Percentiles rank a stretch among this genome's conserved stretches.
phyloP scores from a whole-genome alignment of 139 green algal species.

The Pleodorina starrii region DNA sequence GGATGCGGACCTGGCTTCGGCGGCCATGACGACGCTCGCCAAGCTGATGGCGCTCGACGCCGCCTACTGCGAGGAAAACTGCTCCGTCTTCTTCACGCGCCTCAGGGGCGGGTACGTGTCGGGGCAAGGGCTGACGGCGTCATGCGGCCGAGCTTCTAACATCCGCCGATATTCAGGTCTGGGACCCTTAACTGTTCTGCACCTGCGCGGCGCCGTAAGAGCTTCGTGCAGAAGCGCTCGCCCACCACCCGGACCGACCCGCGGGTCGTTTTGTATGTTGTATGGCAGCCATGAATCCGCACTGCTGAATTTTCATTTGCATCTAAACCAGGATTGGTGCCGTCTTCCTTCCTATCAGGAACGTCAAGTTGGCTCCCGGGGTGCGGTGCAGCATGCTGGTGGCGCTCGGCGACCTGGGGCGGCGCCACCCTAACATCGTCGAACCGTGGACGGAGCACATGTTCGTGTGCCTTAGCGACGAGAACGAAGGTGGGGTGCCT shows the following conservation, averaged over 20 bases:
- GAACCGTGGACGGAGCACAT: slow-evolving; percentile 94
- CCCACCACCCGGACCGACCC: too few species aligned
- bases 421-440: slow-evolving; percentile 93
- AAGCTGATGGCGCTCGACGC: slow-evolving; percentile 94
- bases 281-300: too few species aligned
- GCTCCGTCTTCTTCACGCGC: slow-evolving; percentile 83
- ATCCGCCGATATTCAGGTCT: too few species aligned
- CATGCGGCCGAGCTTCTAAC: too few species aligned
- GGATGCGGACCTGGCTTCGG: slow-evolving; percentile 63
- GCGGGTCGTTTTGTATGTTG: too few species aligned
- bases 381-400: slow-evolving; percentile 87
- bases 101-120: slow-evolving; percentile 51
- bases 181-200: too few species aligned
- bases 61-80: slow-evolving; percentile 85
- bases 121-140: too few species aligned
- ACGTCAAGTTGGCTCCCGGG: slow-evolving; percentile 7
- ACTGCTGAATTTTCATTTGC: too few species aligned
- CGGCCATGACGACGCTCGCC: slow-evolving; percentile 87
- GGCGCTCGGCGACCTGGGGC: slow-evolving; percentile 90
- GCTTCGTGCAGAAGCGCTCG: too few species aligned
- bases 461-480: slow-evolving; percentile 78
- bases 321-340: too few species aligned
- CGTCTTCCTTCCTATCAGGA: slow-evolving; percentile 19
- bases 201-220: too few species aligned
- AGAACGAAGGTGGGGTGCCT: slow-evolving; percentile 15